phyloP scores from a whole-genome alignment of 371 early-diverging fungal genomes.

The Parasitella parasitica region DNA sequence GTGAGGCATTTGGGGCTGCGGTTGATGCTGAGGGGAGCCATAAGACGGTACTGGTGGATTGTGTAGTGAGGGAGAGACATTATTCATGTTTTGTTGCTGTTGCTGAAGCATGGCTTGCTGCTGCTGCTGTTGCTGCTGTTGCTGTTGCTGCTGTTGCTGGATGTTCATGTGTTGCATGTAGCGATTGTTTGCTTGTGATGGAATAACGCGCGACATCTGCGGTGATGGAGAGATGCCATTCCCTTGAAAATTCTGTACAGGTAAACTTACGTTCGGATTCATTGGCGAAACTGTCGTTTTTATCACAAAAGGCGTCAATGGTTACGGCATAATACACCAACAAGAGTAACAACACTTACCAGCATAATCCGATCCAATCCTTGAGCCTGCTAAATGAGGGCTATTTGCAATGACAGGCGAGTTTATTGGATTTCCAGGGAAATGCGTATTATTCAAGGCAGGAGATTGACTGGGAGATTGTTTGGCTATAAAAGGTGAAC shows the following conservation, averaged over 20 bases:
- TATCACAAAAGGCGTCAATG: too few species aligned
- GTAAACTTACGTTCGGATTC: constrained; percentile 29
- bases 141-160: constrained; percentile 13
- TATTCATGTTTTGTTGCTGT: constrained; percentile 6
- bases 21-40: constrained; percentile 22
- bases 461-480: constrained; percentile 52
- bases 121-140: constrained; percentile 19
- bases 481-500: constrained; percentile 21
- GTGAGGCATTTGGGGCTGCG: not conserved
- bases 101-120: too few species aligned
- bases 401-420: constrained; percentile 38
- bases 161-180: constrained; percentile 37
- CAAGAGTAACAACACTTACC: constrained; percentile 16
- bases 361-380: constrained; percentile 32
- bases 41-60: constrained; percentile 23
- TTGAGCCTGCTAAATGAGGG: constrained; percentile 31
- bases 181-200: constrained; percentile 38
- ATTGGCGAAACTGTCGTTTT: constrained; percentile 40
- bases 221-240: constrained; percentile 30
- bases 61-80: constrained; percentile 21
- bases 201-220: constrained; percentile 39
- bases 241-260: constrained; percentile 27
- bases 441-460: constrained; percentile 34
- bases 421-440: constrained; percentile 20
- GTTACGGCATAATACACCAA: too few species aligned